Base-by-base conservation (phyloP, 2,329 filamentous ascomycete species). In the Fusarium nanum region DNA sequence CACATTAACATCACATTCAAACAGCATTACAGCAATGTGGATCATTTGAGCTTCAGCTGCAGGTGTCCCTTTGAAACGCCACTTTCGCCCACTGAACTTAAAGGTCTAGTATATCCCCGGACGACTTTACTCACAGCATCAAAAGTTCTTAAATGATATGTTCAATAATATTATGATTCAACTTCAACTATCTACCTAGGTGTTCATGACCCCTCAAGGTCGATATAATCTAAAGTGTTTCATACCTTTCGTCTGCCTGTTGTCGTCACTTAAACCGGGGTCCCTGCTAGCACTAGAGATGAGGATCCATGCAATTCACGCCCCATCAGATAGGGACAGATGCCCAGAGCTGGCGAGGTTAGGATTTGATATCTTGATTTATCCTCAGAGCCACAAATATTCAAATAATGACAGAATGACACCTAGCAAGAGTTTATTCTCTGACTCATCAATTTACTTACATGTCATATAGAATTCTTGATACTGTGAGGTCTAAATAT, bases 201-300 rank as follows among this genome's bases (percentile, higher is more conserved):
- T 28, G 41, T 42, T 37, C 48, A 32, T 58, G 14, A 45, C 30
- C 50, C 54, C 49, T 56, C 63, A 50, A 56, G 55, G 42, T 67
- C 23, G 37, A 59, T 50, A 30, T 53, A 45, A 55, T 50, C 47
- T 32, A n/a, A 25, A 60, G 40, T 47, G 67, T 68, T 71, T 71
- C 59, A 71, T 71, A 54, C 56, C 67, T 61, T 70, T 56, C 34
- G 23, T 34, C 54, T 56, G 55, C 47, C 60, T 42, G 48, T 50
- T 71, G 60, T 71, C 68, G 64, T 71, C 68, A 71, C 68, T 62
- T 65, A 61, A 71, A 71, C 64, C 49, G 45, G 68, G 68, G 68
- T 68, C 68, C 68, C 64, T 71, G 67, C 66, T 68, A 60, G 67
- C 54, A 64, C 57, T 40, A 54, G 49, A 46, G 25, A 48, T 27